These are phyloP conservation scores for Macadamia integrifolia DNA, from an alignment of 164 flowering plant species.

Conservation along the genomic window DNA sequence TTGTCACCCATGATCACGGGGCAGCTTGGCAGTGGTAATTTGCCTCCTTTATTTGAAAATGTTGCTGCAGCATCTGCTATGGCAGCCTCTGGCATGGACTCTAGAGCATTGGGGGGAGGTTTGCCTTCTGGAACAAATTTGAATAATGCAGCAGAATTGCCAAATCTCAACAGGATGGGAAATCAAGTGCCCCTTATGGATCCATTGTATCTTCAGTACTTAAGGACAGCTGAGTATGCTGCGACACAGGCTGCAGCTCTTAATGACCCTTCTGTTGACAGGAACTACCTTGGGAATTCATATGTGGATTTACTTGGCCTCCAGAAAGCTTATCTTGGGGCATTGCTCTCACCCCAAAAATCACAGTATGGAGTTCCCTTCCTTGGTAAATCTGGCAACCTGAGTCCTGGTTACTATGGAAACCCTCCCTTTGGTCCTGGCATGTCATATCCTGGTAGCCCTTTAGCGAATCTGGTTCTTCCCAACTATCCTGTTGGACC, in stretches of 20 bases:
- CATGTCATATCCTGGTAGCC: conserved; percentile 75
- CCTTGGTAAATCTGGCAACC: conserved; percentile 40
- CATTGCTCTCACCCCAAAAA: conserved; percentile 57
- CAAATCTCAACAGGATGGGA: conserved; percentile 37
- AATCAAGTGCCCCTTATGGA: conserved; percentile 48
- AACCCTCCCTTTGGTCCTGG: conserved; percentile 59
- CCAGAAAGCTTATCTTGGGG: conserved; percentile 69
- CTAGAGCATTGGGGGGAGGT: conserved; percentile 24
- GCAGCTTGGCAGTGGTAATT: conserved; percentile 45
- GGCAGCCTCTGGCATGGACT: conserved; percentile 41
- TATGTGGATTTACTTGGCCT: conserved; percentile 48
- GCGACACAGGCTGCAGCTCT: conserved; percentile 51
- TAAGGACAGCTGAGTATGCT: conserved; percentile 54
- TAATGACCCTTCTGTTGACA: conserved; percentile 54
- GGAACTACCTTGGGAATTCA: conserved; percentile 47
- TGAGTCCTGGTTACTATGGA: conserved; percentile 63
- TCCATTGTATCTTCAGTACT: conserved; percentile 62
- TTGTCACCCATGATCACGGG: conserved; percentile 45
- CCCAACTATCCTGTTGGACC: conserved; percentile 63
- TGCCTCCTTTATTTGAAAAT: conserved; percentile 61
- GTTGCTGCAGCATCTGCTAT: conserved; percentile 52
- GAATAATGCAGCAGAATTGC: conserved; percentile 41
- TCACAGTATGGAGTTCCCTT: conserved; percentile 51
- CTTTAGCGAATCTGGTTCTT: conserved; percentile 53
- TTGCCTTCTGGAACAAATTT: conserved; percentile 40